A percentile compares a stretch with the other conserved stretches of the same genome.
phyloP scores from a whole-genome alignment of 768 basidiomycete species.

The Lactarius hengduanensis region DNA sequence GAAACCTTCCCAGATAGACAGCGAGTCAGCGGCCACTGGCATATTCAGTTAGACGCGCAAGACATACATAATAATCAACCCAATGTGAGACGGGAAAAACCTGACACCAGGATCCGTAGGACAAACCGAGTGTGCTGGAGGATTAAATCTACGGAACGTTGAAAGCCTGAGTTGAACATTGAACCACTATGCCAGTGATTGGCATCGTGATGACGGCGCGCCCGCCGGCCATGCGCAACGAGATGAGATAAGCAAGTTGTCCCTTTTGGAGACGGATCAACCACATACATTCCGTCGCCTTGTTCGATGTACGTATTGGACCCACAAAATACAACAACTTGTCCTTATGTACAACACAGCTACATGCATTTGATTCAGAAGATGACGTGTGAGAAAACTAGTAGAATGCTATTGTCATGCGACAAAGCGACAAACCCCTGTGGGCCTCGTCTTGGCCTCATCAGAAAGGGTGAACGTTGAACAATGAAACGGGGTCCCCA shows the following conservation, averaged over 20 bases:
- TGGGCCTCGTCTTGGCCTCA: background rate
- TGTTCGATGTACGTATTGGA: background rate
- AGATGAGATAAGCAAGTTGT: background rate
- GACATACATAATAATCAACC: background rate
- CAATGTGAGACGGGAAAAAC: background rate
- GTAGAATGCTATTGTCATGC: background rate
- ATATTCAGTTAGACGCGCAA: background rate
- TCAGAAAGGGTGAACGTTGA: background rate
- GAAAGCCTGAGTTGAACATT: background rate
- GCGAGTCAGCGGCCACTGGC: background rate
- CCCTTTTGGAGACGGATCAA: background rate
- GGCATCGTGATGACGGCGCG: background rate
- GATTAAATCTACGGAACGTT: background rate
- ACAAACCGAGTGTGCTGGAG: background rate
- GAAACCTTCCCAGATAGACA: background rate
- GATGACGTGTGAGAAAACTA: background rate
- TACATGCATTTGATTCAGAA: background rate
- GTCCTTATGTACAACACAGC: background rate
- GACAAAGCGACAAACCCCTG: background rate
- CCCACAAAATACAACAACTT: constrained; percentile 4
- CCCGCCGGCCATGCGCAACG: background rate
- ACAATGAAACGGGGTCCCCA: background rate
- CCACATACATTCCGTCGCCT: background rate
- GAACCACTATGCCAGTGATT: background rate
- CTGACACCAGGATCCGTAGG: background rate